Evolutionary conservation across 495 filamentous ascomycete species (phyloP).

Genomic region (Tetracladium setigerum): DNA sequence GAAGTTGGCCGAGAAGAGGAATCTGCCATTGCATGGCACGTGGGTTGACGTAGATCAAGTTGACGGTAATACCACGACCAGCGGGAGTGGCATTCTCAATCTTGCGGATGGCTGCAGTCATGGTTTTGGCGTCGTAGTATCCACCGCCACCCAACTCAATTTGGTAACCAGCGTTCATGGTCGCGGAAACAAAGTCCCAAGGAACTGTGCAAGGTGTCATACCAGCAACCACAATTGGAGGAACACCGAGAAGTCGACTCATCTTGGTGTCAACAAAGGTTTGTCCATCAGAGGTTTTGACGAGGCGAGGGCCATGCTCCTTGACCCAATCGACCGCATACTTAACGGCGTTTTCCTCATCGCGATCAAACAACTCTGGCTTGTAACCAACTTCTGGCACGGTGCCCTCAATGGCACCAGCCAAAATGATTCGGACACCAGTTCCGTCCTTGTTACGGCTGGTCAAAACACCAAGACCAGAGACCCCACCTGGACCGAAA

Average conservation of each 20-base stretch:
- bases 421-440: constrained; percentile 89
- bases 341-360: constrained; percentile 85
- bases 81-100: constrained; percentile 84
- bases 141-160: constrained; percentile 86
- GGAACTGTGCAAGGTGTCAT: constrained; percentile 94
- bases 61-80: constrained; percentile 87
- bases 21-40: constrained; percentile 98
- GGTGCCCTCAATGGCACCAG: constrained; percentile 82
- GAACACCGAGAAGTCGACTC: constrained; percentile 83
- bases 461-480: constrained; percentile 91
- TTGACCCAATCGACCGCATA: constrained; percentile 98
- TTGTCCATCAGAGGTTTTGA: constrained; percentile 77
- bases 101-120: constrained; percentile 84
- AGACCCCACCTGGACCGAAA: constrained; percentile 94
- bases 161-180: constrained; percentile 92
- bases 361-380: constrained; percentile 92
- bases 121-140: constrained; percentile 84
- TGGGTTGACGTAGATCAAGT: constrained; percentile 95
- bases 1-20: constrained; percentile 75
- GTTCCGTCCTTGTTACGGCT: constrained; percentile 98
- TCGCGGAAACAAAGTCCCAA: constrained; percentile 93
- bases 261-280: constrained; percentile 97
- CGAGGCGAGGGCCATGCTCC: constrained; percentile 81
- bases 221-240: constrained; percentile 86
- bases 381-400: constrained; percentile 92